Base-by-base conservation (phyloP, 257 asterid species). In the Ophiorrhiza pumila region DNA sequence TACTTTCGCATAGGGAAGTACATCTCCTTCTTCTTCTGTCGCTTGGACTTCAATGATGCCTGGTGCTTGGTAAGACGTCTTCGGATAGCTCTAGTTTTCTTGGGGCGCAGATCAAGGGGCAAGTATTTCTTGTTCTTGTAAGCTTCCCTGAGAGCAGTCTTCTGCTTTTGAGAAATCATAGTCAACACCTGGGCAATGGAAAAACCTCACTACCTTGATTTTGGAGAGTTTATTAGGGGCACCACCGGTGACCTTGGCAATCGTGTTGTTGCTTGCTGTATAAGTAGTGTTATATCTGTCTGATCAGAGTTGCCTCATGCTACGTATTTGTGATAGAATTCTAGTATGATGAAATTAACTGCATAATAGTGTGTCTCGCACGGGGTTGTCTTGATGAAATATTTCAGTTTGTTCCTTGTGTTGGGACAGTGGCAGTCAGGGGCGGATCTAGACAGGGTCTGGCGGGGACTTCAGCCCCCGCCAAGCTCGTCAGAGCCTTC, bases 211-310 rank as follows among this genome's bases (percentile, higher is more conserved):
- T 32, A 80, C 82, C 74, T 80, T 80, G 41, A 80, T 80, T 66
- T 80, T 80, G 64, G 84, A 80, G 22, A 80, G 82, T 71, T 80
- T 80, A 77, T 80, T 80, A 15, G 84, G 82, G 55, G 84, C 84
- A 70, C 84, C 84, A 32, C 84, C 84, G 50, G 84, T 80, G 65
- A 80, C 84, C 72, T 80, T 80, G 15, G 84, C 84, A 47, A 80
- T n/a, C n/a, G n/a, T n/a, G n/a, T n/a, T n/a, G n/a, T n/a, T n/a
- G n/a, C n/a, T n/a, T n/a, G n/a, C n/a, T n/a, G n/a, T n/a, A n/a
- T n/a, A n/a, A n/a, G n/a, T n/a, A n/a, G n/a, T n/a, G n/a, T n/a
- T n/a, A n/a, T n/a, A n/a, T n/a, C n/a, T n/a, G n/a, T n/a, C n/a
- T n/a, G n/a, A n/a, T n/a, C n/a, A n/a, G n/a, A n/a, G n/a, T n/a